Percentiles rank a stretch among this genome's conserved stretches.
Conservation (phyloP, 805 yeast genomes). For the Candida nemodendra region DNA sequence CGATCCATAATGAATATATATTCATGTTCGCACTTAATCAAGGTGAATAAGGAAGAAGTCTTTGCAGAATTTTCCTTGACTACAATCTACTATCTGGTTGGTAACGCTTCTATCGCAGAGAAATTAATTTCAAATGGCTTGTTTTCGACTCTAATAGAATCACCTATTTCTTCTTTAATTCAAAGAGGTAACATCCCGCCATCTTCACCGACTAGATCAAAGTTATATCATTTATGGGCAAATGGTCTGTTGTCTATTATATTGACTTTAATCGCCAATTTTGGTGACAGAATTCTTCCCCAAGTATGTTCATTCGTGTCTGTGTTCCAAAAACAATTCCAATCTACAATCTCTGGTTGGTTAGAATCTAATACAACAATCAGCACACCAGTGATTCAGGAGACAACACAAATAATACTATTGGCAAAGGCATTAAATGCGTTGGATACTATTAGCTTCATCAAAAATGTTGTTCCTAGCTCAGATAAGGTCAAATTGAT, state of each 20-base stretch:
- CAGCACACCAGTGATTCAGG: conserved; percentile 51
- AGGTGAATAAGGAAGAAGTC: conserved; percentile 59
- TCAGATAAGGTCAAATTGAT: conserved; percentile 28
- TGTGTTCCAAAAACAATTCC: conserved; percentile 65
- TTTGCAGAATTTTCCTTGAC: conserved; percentile 71
- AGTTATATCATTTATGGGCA: conserved; percentile 77
- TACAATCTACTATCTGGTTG: conserved; percentile 66
- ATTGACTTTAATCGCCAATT: conserved; percentile 54
- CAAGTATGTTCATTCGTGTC: conserved; percentile 64
- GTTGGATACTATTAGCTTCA: conserved; percentile 51
- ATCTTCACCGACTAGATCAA: conserved; percentile 43
- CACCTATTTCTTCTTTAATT: conserved; percentile 65
- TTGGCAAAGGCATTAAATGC: conserved; percentile 56
- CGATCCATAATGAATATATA: conserved; percentile 62
- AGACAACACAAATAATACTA: conserved; percentile 66
- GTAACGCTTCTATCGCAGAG: conserved; percentile 62
- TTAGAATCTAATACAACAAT: conserved; percentile 46
- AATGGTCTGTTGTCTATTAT: conserved; percentile 74
- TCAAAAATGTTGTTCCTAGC: conserved; percentile 23
- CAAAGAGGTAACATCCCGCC: conserved; percentile 64
- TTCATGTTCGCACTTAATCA: conserved; percentile 62
- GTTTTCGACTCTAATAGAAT: conserved; percentile 65
- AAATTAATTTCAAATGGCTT: conserved; percentile 63
- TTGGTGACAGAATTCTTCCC: conserved; percentile 62
- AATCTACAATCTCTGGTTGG: conserved; percentile 68